phyloP scores from a whole-genome alignment of 2,329 filamentous ascomycete species.

The Venturia oleaginea region DNA sequence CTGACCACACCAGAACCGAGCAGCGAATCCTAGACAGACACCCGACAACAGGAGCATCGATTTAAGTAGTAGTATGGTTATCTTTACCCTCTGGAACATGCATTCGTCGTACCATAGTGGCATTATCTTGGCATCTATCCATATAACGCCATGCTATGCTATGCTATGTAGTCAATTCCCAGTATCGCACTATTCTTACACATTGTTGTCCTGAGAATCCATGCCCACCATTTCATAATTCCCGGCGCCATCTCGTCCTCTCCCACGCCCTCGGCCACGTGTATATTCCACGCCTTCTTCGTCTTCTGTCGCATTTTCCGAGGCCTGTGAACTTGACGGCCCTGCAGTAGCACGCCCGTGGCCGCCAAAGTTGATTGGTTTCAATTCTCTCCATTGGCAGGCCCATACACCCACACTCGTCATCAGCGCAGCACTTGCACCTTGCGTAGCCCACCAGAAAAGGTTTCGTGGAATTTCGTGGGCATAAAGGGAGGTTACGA shows the following conservation, averaged over 20 bases:
- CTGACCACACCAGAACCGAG: neutral
- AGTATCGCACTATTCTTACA: constrained; percentile 15
- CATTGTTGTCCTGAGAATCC: constrained; percentile 27
- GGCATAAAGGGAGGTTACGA: constrained; percentile 71
- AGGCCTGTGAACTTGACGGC: constrained; percentile 16
- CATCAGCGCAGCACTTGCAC: constrained; percentile 53
- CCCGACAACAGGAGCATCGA: no score
- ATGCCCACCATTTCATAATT: constrained; percentile 41
- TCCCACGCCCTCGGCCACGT: constrained; percentile 20
- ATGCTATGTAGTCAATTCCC: constrained; percentile 19
- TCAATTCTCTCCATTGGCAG: constrained; percentile 81
- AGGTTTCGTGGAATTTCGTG: constrained; percentile 64
- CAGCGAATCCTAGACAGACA: neutral
- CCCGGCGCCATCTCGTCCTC: constrained; percentile 36
- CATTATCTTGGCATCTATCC: neutral
- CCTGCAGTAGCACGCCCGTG: constrained; percentile 23
- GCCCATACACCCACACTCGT: constrained; percentile 74
- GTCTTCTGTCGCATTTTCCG: constrained; percentile 17
- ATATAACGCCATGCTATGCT: constrained; percentile 13
- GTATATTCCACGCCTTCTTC: constrained; percentile 24
- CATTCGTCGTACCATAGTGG: neutral
- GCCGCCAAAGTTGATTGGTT: constrained; percentile 79
- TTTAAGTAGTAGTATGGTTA: neutral
- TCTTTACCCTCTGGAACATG: neutral
- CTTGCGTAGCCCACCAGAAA: constrained; percentile 77